phyloP scores from a whole-genome alignment of 2,329 filamentous ascomycete genomes.

The Botryotinia convoluta region DNA sequence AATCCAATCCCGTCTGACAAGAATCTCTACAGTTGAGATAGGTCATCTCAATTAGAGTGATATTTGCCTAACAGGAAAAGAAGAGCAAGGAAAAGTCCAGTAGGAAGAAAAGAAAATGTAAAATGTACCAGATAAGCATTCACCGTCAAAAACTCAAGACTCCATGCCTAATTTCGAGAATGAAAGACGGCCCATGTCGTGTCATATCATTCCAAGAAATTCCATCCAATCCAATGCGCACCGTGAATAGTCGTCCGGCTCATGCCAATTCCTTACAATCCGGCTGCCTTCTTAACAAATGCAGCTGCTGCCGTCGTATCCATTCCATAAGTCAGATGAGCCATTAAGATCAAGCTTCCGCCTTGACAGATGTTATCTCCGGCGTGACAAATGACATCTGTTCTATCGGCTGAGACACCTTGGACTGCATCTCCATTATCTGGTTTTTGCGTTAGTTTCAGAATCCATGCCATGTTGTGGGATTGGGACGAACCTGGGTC shows the following conservation, averaged over 20 bases:
- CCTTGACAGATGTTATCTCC: conserved; percentile 32
- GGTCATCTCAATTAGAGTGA: neutral
- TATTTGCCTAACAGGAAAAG: neutral
- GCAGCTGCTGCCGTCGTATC: conserved; percentile 30
- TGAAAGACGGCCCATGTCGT: neutral
- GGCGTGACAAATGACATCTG: conserved; percentile 31
- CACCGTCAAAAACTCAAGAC: neutral
- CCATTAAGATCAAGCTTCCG: conserved; percentile 20
- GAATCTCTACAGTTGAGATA: neutral
- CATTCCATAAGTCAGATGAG: conserved; percentile 31
- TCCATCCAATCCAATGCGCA: neutral
- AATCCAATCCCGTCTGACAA: neutral
- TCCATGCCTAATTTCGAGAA: neutral
- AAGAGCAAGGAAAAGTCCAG: neutral
- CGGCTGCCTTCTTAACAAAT: conserved; percentile 24
- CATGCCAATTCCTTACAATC: neutral
- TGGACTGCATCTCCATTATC: conserved; percentile 31
- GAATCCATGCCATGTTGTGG: too few relatives aligned
- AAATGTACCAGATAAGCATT: neutral
- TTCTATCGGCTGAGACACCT: conserved; percentile 26
- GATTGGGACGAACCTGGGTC: conserved; percentile 27
- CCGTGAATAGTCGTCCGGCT: neutral
- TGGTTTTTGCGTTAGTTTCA: neutral
- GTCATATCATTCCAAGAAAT: neutral
- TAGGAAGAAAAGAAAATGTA: neutral